Evolutionary conservation across 2,329 filamentous ascomycete genomes (phyloP), one percentile per base, ranked within the genome.

Genomic region (Aspergillus pseudotamarii): DNA sequence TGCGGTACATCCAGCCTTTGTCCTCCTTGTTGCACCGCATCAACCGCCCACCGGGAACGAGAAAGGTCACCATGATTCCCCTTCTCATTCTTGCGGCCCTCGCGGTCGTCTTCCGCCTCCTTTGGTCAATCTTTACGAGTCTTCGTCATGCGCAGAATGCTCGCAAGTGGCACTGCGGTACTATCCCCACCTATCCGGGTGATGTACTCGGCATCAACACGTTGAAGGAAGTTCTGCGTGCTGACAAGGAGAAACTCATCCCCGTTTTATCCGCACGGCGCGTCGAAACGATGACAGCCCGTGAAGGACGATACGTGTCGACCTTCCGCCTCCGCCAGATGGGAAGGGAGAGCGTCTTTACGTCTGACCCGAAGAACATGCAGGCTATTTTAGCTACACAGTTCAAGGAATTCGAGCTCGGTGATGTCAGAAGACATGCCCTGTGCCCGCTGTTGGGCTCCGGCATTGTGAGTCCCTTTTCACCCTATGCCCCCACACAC

Each of bases 351-450:
- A 59, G 64, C 12, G 51, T 73, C 46, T 69, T 72, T 38, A 79
- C 77, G 9, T 66, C 69, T 26, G 78, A 80, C 19, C 78, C 78
- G 4, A 74, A 74, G 61, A 96, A 96, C 74, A 88, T 96, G 78
- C 95, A 96, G 77, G 91, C 93, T 23, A 83, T 97, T 26, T 81
- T 97, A 14, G 91, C 93, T 0, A 91, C 90, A 1, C 91, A 96
- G 73, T 97, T 97, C 75, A 81, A 81, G 63, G 91, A 95, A 70
- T 97, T 89, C 72, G 93, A 92, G 70, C 93, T 97, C 75, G 93
- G 93, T 8, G 79, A 88, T 65, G 78, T 92, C 66, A 81, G 96
- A 23, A 91, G 91, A 28, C 85, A 92, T 70, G 87, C 87, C 78
- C 61, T 76, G 61, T 65, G 69, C 50, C 75, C 72, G 3, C 62